A percentile compares a stretch with the other conserved stretches of the same genome.
Conservation (phyloP, 1,139 yeast species). For the Diutina neorugosa region DNA sequence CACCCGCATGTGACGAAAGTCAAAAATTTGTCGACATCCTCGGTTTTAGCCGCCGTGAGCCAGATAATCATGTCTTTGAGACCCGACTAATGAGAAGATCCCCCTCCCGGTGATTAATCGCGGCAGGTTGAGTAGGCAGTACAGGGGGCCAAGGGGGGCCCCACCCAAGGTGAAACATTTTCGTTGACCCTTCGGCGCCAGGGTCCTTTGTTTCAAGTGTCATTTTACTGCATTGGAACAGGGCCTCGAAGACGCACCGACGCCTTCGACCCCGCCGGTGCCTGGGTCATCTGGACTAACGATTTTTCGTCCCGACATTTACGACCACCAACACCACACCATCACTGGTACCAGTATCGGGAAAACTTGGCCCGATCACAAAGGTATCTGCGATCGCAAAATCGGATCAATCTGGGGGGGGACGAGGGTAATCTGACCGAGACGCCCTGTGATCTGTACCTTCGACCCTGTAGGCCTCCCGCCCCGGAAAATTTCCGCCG, state of each 20-base stretch:
- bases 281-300: background rate
- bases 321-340: background rate
- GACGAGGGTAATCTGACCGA: background rate
- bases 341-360: background rate
- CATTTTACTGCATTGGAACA: background rate
- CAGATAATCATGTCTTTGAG: background rate
- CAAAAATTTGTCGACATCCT: background rate
- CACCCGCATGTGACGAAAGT: background rate
- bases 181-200: too few species aligned
- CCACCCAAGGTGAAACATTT: too few species aligned
- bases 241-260: background rate
- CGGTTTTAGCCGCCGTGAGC: background rate
- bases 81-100: background rate
- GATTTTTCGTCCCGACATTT: background rate
- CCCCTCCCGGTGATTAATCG: background rate
- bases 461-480: too few species aligned
- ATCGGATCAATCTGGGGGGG: background rate
- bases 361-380: too few species aligned
- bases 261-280: background rate
- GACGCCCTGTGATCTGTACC: background rate
- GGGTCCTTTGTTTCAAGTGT: too few species aligned
- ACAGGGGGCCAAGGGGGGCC: too few species aligned
- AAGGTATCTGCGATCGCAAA: background rate
- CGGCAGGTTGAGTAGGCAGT: too few species aligned
- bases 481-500: background rate